Base-by-base conservation (phyloP, 371 early-diverging fungal genomes). In the Mucor indicus region DNA sequence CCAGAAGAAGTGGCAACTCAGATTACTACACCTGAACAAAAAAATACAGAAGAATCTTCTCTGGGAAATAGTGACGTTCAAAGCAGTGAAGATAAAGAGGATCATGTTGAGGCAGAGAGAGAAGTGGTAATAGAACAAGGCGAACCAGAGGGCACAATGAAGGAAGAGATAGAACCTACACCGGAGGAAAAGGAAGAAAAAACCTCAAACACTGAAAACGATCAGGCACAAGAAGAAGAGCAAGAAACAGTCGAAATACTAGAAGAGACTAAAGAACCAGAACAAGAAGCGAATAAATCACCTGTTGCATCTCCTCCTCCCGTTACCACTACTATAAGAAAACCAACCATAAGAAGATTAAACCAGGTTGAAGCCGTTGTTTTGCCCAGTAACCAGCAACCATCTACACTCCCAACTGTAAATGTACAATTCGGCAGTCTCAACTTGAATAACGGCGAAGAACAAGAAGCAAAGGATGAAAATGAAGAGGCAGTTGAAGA, bases 371-470 rank as follows among this genome's bases (percentile, higher is more conserved):
- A 60, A 30, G 51, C 60, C 2, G 60, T 60, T 25, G 51, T 60
- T 21, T 48, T 60, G 27, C 60, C 60, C 0, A 23, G 15, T 3
- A 48, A 59, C 31, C 59, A 59, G 23, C 38, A 38, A 11, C 19
- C 51, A 1, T 19, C 45, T 10, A 16, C 25, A 17, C 15, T 51
- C 10, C 24, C 44, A 11, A 20, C 50, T 17, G 40, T 60, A 9
- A 44, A 51, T 51, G 60, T 60, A 3, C 60, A 51, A n/a, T 60
- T 60, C 51, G 60, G 60, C n/a, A 60, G 53, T 11, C 35, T 60
- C 6, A 55, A 37, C n/a, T 27, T 60, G 12, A 25, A 36, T 1
- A 42, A 44, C 27, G 55, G 43, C 23, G 50, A 57, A 11, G n/a
- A n/a, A n/a, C n/a, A n/a, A n/a, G n/a, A n/a, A n/a, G n/a, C n/a